These are phyloP conservation scores for Phytophthora pluvialis DNA, from an alignment of 352 stramenopile genomes.

Conservation along the genomic window DNA sequence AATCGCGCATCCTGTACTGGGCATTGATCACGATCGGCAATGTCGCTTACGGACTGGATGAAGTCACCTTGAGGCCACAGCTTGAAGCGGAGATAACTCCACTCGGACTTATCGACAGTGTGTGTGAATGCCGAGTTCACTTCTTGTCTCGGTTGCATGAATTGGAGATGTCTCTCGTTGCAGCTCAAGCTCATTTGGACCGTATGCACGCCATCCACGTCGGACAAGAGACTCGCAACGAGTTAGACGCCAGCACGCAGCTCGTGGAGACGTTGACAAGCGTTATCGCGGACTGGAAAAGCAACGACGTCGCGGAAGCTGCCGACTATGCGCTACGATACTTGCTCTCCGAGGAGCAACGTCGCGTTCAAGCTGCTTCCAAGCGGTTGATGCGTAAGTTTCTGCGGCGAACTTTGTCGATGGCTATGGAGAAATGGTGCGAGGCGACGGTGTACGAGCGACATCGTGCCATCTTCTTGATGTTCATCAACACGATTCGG, in stretches of 20 bases:
- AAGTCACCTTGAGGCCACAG: slow-evolving; percentile 13
- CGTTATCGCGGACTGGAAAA: slow-evolving; percentile 45
- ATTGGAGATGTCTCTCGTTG: slow-evolving; percentile 49
- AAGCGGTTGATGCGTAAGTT: slow-evolving; percentile 55
- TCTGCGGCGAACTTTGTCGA: slow-evolving; percentile 42
- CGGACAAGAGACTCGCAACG: slow-evolving; percentile 74
- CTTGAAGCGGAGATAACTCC: slow-evolving; percentile 38
- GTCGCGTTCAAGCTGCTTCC: slow-evolving; percentile 54
- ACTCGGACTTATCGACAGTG: slow-evolving; percentile 41
- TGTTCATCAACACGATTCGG: slow-evolving; percentile 54
- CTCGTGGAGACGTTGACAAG: slow-evolving; percentile 46
- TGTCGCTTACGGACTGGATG: slow-evolving; percentile 48
- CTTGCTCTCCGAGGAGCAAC: slow-evolving; percentile 58
- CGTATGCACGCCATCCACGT: slow-evolving; percentile 55
- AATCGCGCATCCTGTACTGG: slow-evolving; percentile 65
- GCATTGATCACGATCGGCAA: slow-evolving; percentile 58
- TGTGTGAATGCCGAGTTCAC: slow-evolving; percentile 50
- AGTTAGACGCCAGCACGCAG: slow-evolving; percentile 58
- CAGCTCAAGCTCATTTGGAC: slow-evolving; percentile 39
- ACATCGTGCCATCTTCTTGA: slow-evolving; percentile 48
- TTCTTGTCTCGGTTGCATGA: slow-evolving; percentile 57
- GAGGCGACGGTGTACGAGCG: slow-evolving; percentile 50
- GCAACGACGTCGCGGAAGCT: slow-evolving; percentile 56
- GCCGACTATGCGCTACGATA: slow-evolving; percentile 73
- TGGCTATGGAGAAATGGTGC: slow-evolving; percentile 55